Percentiles rank a stretch among this genome's conserved stretches.
Conservation (phyloP, 208 protist species). For the Polymyxa betae region DNA sequence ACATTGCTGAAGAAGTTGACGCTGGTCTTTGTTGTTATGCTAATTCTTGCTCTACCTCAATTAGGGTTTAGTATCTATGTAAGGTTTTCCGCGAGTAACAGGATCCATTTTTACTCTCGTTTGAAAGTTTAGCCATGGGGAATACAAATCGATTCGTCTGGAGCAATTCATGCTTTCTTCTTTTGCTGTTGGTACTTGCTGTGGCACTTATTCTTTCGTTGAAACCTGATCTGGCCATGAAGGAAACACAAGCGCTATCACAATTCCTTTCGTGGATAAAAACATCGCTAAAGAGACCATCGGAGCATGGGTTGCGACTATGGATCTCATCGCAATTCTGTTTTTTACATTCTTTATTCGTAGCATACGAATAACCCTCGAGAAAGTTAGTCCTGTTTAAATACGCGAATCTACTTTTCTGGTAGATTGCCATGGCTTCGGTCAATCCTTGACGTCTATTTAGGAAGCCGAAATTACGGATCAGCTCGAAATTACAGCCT, state of each 20-base stretch:
- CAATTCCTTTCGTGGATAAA: neutral
- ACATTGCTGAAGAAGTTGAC: constrained; percentile 46
- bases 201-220: neutral
- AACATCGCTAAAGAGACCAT: neutral
- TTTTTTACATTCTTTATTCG: neutral
- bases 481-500: neutral
- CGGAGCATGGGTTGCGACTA: neutral
- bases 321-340: neutral
- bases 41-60: neutral
- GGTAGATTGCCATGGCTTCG: too few species aligned
- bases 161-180: neutral
- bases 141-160: neutral
- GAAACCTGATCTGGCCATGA: neutral
- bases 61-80: neutral
- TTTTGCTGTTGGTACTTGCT: neutral
- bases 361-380: neutral
- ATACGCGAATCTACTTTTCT: too few species aligned
- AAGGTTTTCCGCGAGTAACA: too few species aligned
- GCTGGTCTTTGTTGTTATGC: constrained; percentile 9
- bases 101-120: too few species aligned
- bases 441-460: too few species aligned
- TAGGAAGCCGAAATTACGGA: neutral
- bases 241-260: neutral
- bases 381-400: too few species aligned
- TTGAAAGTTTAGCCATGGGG: neutral